These are phyloP conservation scores for Coffea humblotiana DNA, from an alignment of 305 asterid genomes.

Conservation along the genomic window DNA sequence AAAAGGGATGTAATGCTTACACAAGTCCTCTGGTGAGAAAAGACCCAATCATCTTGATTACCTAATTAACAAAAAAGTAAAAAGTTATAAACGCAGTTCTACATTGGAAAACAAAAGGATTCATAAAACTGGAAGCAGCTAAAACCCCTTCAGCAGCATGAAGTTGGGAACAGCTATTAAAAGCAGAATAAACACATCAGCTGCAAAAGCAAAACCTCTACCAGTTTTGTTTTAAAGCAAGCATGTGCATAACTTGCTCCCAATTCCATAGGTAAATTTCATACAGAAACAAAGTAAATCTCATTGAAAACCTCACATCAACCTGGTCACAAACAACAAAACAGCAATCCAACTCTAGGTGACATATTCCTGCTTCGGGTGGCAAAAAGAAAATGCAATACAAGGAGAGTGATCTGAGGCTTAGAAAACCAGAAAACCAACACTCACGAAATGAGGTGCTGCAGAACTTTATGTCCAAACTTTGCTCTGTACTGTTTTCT, in stretches of 20 bases:
- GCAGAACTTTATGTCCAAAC: too few relatives aligned
- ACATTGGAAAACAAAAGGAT: background rate
- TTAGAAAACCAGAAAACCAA: background rate
- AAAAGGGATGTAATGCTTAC: slow-evolving; percentile 43
- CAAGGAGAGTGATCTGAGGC: background rate
- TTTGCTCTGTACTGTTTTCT: too few relatives aligned
- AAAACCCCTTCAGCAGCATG: background rate
- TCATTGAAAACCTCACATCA: background rate
- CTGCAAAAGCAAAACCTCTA: background rate
- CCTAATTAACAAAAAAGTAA: slow-evolving; percentile 41
- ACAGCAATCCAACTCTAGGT: background rate
- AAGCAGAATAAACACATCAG: background rate
- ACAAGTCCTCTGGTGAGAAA: slow-evolving; percentile 77
- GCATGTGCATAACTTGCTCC: background rate
- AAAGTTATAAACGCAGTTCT: background rate
- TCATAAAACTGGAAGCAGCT: background rate
- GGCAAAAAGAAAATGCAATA: background rate
- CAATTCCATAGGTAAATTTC: background rate
- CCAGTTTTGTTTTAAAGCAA: background rate
- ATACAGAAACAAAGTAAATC: background rate
- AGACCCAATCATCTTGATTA: slow-evolving; percentile 85
- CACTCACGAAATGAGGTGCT: background rate
- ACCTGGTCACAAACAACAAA: background rate
- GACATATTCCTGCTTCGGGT: background rate
- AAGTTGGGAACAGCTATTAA: background rate